Evolutionary conservation across 306 rosid genomes (phyloP), one percentile per base, ranked within the genome.

Genomic region (Elaeagnus macrophylla): DNA sequence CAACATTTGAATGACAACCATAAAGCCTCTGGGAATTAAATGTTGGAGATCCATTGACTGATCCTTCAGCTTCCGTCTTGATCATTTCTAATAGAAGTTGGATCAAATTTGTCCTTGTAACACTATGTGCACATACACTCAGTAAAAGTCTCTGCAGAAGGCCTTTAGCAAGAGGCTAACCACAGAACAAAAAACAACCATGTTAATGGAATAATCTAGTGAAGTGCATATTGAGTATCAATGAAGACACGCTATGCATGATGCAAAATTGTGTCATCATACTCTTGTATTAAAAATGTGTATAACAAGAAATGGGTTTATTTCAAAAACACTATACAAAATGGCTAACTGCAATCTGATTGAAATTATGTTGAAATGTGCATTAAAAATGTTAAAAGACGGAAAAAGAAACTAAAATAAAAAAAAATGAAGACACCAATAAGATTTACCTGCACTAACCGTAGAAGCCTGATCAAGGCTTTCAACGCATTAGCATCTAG

Each of bases 91-190:
- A 93, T 71, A 91, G 65, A 62, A 80, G 83, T 48, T 66, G 69
- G 64, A 84, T 75, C 66, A 93, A 81, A 67, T 65, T 73, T 48
- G 86, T 79, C 75, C 96, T 80, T 59, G 95, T 88, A 56, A 77
- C 73, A 60, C 96, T 88, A 64, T 93, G 95, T 8, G 94, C 95
- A 70, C 96, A 84, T 41, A 93, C 77, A 79, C 84, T 93, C 62
- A 88, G 73, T 61, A 93, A 66, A 53, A 93, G 99, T 69, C 99
- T 84, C 81, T 82, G 99, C 77, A 93, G 73, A 61, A 87, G 96
- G 62, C 99, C 99, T 79, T 83, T 93, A 58, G 88, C 96, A 75
- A 93, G 99, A 52, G 99, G 99, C 99, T 93, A 75, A 56, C 67
- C 77, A 61, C 32, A 25, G 32, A 25, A 25, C 3, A 5, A 25